phyloP scores from a whole-genome alignment of 306 rosid genomes.

The Arachis hypogaea region DNA sequence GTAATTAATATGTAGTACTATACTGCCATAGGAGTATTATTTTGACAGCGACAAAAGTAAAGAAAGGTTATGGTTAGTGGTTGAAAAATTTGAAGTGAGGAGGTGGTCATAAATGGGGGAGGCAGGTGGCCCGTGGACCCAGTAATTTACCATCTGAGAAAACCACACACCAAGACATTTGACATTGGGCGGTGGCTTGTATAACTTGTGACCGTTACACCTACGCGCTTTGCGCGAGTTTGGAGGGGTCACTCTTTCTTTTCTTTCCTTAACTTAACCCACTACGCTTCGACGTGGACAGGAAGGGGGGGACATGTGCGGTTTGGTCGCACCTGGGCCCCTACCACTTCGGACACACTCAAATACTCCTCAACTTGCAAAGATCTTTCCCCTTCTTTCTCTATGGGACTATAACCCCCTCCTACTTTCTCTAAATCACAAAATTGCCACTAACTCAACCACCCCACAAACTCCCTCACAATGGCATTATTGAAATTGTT shows the following conservation, averaged over 20 bases:
- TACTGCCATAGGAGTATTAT: too few species aligned
- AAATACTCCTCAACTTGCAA: background rate
- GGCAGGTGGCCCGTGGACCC: constrained; percentile 40
- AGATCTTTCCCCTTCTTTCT: background rate
- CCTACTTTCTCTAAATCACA: background rate
- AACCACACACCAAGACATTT: background rate
- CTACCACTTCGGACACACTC: constrained; percentile 43
- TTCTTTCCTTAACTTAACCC: constrained; percentile 5
- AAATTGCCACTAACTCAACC: constrained; percentile 28
- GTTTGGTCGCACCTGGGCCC: constrained; percentile 54
- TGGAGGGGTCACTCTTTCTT: background rate
- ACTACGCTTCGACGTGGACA: constrained; percentile 44
- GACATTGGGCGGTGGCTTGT: constrained; percentile 35
- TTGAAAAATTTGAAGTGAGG: too few species aligned
- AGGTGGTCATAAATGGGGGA: background rate
- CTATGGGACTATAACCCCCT: background rate
- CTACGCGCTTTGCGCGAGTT: constrained; percentile 62
- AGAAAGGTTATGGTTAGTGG: too few species aligned
- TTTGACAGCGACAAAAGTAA: too few species aligned
- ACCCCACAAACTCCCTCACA: background rate
- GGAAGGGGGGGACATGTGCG: constrained; percentile 52
- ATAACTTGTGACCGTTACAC: constrained; percentile 48
- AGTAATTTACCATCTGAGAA: constrained; percentile 27
- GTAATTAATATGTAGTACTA: too few species aligned
- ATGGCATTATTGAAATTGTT: constrained; percentile 19